Base-by-base conservation (phyloP, 1,284 basidiomycete species). In the Rhizoctonia solani region DNA sequence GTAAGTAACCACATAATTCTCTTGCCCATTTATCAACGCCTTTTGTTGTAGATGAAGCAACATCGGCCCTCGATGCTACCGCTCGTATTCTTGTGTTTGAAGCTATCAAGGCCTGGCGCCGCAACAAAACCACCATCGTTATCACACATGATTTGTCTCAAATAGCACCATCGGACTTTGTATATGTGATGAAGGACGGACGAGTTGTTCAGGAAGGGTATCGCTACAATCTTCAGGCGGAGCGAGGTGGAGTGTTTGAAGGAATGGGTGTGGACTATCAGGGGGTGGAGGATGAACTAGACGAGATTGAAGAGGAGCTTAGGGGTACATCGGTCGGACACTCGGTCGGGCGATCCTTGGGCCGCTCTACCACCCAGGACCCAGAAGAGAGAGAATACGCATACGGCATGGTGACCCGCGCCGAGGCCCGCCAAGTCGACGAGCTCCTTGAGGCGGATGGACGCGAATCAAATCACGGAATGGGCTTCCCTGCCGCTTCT, bases 81-180 rank as follows among this genome's bases (percentile, higher is more conserved):
- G 91, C 93, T 1, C 88, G 95, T 23, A 81, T 93, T 39, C 83
- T 95, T 44, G 93, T 98, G 8, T 93, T 93, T 71, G 89, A 93
- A 71, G 93, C 93, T 0, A 84, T 98, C 78, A 91, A 91, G 74
- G 77, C 78, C 19, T 95, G 93, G 92, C 83, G 94, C 21, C 77
- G 76, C 25, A 89, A 91, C 77, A 88, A 86, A 74, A 97, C 95
- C 0, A 99, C 96, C 0, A 89, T 99, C 74, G 89, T 98, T 69
- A 97, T 98, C 78, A 98, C 95, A 0, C 96, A 98, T 76, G 95
- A 98, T 74, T 85, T 98, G 11, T 88, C 89, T 0, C 92, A 95
- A 73, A 92, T 99, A 72, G 79, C 80, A 3, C 65, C 80, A 0
- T 77, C 81, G 16, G 95, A 98, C 76, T 98, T 96, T 72, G 90